Conservation (phyloP, 352 stramenopile genomes). For the Pythium dissimile region DNA sequence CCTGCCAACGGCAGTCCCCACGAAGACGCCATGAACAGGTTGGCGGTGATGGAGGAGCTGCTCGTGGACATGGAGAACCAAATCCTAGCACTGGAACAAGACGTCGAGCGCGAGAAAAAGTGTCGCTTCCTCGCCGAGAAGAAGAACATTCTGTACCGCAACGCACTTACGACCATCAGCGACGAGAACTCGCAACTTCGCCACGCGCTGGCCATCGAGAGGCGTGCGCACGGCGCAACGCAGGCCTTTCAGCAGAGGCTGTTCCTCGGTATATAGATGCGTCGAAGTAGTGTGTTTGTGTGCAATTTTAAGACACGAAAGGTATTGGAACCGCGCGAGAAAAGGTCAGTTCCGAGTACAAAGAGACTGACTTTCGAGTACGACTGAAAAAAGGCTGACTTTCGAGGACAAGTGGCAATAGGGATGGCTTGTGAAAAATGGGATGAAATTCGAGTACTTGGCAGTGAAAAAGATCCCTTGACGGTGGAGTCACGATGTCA, state of each 20-base stretch:
- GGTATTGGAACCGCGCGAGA: too few species aligned
- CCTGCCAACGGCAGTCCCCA: too few species aligned
- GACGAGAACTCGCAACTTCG: constrained; percentile 55
- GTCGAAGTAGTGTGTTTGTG: neutral
- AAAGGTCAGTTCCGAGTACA: too few species aligned
- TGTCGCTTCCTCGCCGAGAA: constrained; percentile 67
- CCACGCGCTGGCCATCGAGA: constrained; percentile 26
- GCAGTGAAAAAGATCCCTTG: too few species aligned
- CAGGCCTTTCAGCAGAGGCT: constrained; percentile 29
- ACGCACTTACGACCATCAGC: constrained; percentile 49
- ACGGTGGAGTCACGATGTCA: too few species aligned
- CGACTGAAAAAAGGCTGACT: too few species aligned
- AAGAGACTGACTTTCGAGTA: too few species aligned
- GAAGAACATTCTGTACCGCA: constrained; percentile 76
- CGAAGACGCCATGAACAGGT: constrained; percentile 10
- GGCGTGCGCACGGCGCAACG: constrained; percentile 19
- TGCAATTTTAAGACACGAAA: too few species aligned
- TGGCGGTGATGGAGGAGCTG: constrained; percentile 14
- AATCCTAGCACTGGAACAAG: constrained; percentile 30
- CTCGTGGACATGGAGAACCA: constrained; percentile 32
- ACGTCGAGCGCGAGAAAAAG: constrained; percentile 58
- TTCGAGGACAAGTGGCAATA: too few species aligned
- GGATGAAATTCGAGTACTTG: too few species aligned
- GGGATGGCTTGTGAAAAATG: too few species aligned
- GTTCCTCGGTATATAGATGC: constrained; percentile 36